Evolutionary conservation across 129 eudicot species (phyloP).

Genomic region (Chrysanthemum lavandulifolium): DNA sequence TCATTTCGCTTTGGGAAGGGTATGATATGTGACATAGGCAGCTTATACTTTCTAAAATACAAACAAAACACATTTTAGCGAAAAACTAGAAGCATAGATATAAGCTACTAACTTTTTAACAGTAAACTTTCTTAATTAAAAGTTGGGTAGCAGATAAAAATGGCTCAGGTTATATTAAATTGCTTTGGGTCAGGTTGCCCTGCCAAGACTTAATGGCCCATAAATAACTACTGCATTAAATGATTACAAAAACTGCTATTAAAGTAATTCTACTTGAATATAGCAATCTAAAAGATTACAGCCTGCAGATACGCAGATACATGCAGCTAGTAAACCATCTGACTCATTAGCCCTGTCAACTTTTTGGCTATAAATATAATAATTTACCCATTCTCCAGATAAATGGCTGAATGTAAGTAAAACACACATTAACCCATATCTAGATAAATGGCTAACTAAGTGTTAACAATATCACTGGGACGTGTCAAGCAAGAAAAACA

Average conservation of each 20-base stretch:
- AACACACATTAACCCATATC: too few species aligned
- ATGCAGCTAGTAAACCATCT: neutral
- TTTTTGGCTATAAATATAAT: neutral
- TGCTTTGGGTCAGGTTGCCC: neutral
- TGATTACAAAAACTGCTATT: neutral
- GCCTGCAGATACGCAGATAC: neutral
- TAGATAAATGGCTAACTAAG: too few species aligned
- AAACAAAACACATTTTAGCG: neutral
- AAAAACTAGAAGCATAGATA: conserved; percentile 5
- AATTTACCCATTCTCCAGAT: neutral
- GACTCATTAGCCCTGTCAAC: neutral
- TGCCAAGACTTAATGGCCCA: neutral
- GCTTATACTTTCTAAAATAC: conserved; percentile 65
- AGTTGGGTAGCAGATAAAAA: conserved; percentile 6
- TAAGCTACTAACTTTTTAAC: conserved; percentile 1
- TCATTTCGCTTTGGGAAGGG: conserved; percentile 78
- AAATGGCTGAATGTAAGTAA: neutral
- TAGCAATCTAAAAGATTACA: neutral
- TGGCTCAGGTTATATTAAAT: neutral
- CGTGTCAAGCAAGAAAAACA: too few species aligned
- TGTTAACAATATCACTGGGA: too few species aligned
- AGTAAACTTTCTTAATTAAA: conserved; percentile 5
- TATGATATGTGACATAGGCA: conserved; percentile 79
- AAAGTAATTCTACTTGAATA: neutral
- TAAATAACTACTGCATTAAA: neutral